These are phyloP conservation scores for Trichoderma hamatum DNA, from an alignment of 2,329 filamentous ascomycete species.

Conservation along the genomic window DNA sequence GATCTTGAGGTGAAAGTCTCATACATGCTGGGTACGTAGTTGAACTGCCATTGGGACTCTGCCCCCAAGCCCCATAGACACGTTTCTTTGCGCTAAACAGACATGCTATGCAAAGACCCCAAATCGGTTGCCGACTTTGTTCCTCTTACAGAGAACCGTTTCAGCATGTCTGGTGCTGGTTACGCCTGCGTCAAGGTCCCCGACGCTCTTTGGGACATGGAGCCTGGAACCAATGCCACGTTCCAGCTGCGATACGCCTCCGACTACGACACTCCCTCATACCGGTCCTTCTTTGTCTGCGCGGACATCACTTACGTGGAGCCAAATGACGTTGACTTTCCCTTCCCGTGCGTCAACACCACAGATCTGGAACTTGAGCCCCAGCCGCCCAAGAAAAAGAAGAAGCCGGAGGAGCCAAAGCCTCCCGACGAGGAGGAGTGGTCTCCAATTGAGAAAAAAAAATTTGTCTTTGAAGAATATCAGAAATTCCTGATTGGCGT, in stretches of 20 bases:
- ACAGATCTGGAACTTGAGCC: neutral
- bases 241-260: slow-evolving; percentile 53
- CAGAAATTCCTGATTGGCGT: too few species aligned
- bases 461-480: too few species aligned
- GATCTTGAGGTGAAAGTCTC: slow-evolving; percentile 55
- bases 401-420: neutral
- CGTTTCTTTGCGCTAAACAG: neutral
- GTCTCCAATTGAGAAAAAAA: neutral
- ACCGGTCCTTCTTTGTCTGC: slow-evolving; percentile 54
- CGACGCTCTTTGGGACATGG: slow-evolving; percentile 40
- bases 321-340: neutral
- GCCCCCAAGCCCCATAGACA: neutral
- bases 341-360: neutral
- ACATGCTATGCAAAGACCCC: neutral
- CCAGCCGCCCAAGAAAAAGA: neutral
- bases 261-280: slow-evolving; percentile 47
- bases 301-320: slow-evolving; percentile 47
- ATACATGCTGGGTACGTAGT: slow-evolving; percentile 26
- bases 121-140: neutral
- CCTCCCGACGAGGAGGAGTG: neutral
- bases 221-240: slow-evolving; percentile 51
- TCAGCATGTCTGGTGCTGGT: slow-evolving; percentile 43
- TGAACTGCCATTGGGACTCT: neutral
- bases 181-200: slow-evolving; percentile 49
- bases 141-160: neutral